Percentiles rank a stretch among this genome's conserved stretches.
These are phyloP conservation scores for Tetrapisispora fleetii DNA, from an alignment of 805 yeast species.

Conservation along the genomic window DNA sequence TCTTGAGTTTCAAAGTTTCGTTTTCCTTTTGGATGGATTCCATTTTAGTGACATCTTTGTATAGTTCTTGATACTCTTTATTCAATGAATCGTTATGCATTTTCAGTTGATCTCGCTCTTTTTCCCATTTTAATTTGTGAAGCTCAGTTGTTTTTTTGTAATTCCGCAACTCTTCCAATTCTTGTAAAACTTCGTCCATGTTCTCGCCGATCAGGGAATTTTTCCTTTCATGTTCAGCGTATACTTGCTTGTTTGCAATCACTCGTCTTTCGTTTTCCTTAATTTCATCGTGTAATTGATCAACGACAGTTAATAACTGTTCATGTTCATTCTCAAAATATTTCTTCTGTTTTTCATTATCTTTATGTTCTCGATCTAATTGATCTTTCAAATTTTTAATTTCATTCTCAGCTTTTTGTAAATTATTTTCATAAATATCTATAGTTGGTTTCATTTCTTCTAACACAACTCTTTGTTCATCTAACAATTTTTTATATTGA, in stretches of 20 bases:
- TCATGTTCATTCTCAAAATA: conserved; percentile 24
- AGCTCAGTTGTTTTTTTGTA: conserved; percentile 10
- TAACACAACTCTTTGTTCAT: conserved; percentile 24
- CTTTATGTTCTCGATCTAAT: conserved; percentile 18
- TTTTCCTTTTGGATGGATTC: neutral
- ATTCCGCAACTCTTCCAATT: conserved; percentile 8
- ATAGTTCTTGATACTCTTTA: conserved; percentile 19
- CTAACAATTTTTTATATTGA: conserved; percentile 21
- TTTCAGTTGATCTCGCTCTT: conserved; percentile 21
- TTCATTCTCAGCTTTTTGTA: conserved; percentile 25
- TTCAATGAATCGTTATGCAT: conserved; percentile 22
- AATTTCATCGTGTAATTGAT: conserved; percentile 26
- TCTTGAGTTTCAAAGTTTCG: conserved; percentile 16
- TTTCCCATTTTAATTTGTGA: conserved; percentile 17
- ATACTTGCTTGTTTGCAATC: conserved; percentile 3
- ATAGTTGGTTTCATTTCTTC: conserved; percentile 28
- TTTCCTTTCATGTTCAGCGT: neutral
- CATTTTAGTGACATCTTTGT: conserved; percentile 16
- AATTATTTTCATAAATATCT: conserved; percentile 24
- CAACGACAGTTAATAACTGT: conserved; percentile 25
- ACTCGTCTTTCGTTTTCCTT: conserved; percentile 21
- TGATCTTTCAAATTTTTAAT: conserved; percentile 15
- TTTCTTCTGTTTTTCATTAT: conserved; percentile 19
- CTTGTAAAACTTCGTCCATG: conserved; percentile 4
- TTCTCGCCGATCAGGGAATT: neutral